Evolutionary conservation across 2,329 filamentous ascomycete genomes (phyloP).

Genomic region (Pleurostoma richardsiae): DNA sequence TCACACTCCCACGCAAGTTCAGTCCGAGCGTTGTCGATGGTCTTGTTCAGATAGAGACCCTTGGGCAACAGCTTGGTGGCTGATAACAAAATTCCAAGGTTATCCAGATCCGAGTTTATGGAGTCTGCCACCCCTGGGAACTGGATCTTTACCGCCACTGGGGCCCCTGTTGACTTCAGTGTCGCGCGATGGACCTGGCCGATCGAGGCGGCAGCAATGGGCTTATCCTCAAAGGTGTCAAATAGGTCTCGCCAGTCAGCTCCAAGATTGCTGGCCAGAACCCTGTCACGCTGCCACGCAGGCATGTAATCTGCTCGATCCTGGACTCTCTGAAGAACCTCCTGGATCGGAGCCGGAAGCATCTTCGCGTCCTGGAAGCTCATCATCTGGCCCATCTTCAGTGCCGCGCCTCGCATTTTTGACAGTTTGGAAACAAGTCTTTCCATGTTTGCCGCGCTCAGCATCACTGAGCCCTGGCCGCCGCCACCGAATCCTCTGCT

Average conservation of each 20-base stretch:
- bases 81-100: constrained; percentile 83
- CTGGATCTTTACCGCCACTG: constrained; percentile 93
- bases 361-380: constrained; percentile 97
- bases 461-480: constrained; percentile 70
- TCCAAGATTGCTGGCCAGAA: constrained; percentile 75
- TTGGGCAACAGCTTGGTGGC: constrained; percentile 86
- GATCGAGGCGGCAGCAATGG: constrained; percentile 93
- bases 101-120: constrained; percentile 94
- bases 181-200: constrained; percentile 90
- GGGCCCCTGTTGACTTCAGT: constrained; percentile 66
- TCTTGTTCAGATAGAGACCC: constrained; percentile 92
- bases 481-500: constrained; percentile 71
- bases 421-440: constrained; percentile 88
- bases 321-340: constrained; percentile 89
- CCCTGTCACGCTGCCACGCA: constrained; percentile 81
- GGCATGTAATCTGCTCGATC: constrained; percentile 99
- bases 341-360: constrained; percentile 79
- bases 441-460: constrained; percentile 89
- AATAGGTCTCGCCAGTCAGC: constrained; percentile 81
- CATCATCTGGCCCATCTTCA: constrained; percentile 97
- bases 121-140: constrained; percentile 95
- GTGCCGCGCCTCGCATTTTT: constrained; percentile 92
- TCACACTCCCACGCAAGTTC: constrained; percentile 98
- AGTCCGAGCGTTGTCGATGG: constrained; percentile 87
- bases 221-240: constrained; percentile 78